Conservation (phyloP, 176 grass and related monocot species). For the Oropetium thomaeum region DNA sequence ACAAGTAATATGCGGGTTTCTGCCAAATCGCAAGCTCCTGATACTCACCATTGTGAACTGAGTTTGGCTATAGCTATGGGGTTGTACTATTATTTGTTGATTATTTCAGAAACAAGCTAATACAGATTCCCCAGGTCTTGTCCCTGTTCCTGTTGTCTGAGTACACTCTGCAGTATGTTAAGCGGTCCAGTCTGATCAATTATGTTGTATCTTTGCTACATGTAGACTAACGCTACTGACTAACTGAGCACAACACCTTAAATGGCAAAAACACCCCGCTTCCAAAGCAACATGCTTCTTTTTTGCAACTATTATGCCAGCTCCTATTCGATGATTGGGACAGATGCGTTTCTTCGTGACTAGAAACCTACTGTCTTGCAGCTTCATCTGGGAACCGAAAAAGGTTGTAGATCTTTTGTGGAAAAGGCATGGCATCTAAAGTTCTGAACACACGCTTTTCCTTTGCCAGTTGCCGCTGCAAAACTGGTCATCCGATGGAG, state of each 20-base stretch:
- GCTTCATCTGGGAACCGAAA: background rate
- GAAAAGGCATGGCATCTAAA: background rate
- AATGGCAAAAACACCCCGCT: background rate
- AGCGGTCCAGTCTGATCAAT: background rate
- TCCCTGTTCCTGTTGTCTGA: background rate
- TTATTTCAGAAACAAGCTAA: slow-evolving; percentile 16
- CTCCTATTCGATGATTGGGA: background rate
- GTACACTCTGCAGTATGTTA: background rate
- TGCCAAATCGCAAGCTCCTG: background rate
- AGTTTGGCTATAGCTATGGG: background rate
- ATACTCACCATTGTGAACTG: background rate
- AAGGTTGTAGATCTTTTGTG: background rate
- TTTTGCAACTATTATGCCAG: too few relatives aligned
- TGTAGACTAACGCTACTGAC: background rate
- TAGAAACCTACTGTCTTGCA: background rate
- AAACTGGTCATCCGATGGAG: background rate
- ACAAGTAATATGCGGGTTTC: background rate
- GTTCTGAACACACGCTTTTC: background rate
- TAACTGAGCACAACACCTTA: background rate
- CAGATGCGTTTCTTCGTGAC: background rate
- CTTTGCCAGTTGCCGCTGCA: background rate
- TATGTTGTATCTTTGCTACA: background rate
- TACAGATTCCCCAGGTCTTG: background rate
- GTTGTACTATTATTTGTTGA: background rate
- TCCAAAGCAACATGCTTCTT: background rate